Evolutionary conservation across 208 protist species (phyloP).

Genomic region (Kentomonas sorsogonicus): DNA sequence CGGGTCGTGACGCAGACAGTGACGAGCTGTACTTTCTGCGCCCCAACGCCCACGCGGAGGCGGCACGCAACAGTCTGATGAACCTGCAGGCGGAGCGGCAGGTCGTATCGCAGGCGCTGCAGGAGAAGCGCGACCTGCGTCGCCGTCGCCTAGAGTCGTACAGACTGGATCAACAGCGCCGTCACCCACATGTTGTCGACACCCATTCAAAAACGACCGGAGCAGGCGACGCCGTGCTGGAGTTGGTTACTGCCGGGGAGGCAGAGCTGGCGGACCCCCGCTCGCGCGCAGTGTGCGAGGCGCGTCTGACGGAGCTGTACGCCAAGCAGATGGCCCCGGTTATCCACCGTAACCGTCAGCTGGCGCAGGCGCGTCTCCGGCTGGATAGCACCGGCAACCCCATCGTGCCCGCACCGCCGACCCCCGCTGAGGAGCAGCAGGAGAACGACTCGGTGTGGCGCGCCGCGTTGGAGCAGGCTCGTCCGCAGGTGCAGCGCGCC

Average conservation of each 20-base stretch:
- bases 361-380: slow-evolving; percentile 34
- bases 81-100: slow-evolving; percentile 10
- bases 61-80: slow-evolving; percentile 18
- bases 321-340: slow-evolving; percentile 53
- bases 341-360: slow-evolving; percentile 41
- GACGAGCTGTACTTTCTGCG: slow-evolving; percentile 52
- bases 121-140: slow-evolving; percentile 9
- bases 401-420: slow-evolving; percentile 5
- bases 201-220: neutral
- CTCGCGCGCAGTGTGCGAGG: slow-evolving; percentile 32
- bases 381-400: slow-evolving; percentile 28
- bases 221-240: slow-evolving; percentile 9
- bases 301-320: slow-evolving; percentile 40
- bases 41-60: slow-evolving; percentile 32
- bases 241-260: slow-evolving; percentile 4
- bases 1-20: slow-evolving; percentile 3
- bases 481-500: slow-evolving; percentile 41
- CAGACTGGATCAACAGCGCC: too few relatives aligned
- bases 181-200: neutral
- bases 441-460: slow-evolving; percentile 42
- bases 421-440: slow-evolving; percentile 13
- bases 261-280: slow-evolving; percentile 13
- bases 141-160: slow-evolving; percentile 19
- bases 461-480: slow-evolving; percentile 42
- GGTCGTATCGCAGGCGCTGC: slow-evolving; percentile 14